Conservation (phyloP, 768 basidiomycete genomes). For the Cyathus striatus region DNA sequence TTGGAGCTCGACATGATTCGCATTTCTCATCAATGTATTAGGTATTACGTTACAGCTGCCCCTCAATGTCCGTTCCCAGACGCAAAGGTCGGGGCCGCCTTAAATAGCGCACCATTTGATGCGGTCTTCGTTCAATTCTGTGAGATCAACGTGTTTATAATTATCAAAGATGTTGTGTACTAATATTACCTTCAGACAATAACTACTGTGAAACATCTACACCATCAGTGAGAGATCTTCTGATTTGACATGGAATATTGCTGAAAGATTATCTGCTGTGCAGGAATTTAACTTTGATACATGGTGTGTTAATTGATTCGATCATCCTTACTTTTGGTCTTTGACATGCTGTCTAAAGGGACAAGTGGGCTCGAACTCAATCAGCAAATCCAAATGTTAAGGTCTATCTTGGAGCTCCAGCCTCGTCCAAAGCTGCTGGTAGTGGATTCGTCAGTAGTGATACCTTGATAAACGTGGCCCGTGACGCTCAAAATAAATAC, state of each 20-base stretch:
- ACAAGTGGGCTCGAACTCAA: constrained; percentile 54
- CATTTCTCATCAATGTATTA: too few species aligned
- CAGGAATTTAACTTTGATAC: constrained; percentile 50
- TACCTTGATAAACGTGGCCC: constrained; percentile 36
- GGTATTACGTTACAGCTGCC: constrained; percentile 60
- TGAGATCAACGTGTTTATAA: constrained; percentile 22
- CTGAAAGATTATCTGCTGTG: neutral
- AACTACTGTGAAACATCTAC: constrained; percentile 48
- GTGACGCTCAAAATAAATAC: constrained; percentile 41
- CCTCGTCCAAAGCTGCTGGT: constrained; percentile 42
- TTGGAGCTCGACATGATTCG: too few species aligned
- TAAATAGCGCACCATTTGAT: constrained; percentile 61
- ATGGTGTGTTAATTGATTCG: constrained; percentile 23
- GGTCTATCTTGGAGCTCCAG: constrained; percentile 57
- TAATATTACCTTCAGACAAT: constrained; percentile 30
- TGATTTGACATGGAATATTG: too few species aligned
- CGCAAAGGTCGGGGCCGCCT: constrained; percentile 49
- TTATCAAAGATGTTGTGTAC: too few species aligned
- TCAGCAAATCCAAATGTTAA: constrained; percentile 58
- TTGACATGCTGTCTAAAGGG: constrained; percentile 23
- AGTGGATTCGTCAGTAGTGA: constrained; percentile 45
- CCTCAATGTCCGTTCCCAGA: constrained; percentile 71
- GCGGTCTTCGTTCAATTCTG: constrained; percentile 72
- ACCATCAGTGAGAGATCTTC: constrained; percentile 23
- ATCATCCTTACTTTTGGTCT: neutral